Conservation (phyloP, 1,139 yeast genomes). For the Kurtzmaniella natalensis region DNA sequence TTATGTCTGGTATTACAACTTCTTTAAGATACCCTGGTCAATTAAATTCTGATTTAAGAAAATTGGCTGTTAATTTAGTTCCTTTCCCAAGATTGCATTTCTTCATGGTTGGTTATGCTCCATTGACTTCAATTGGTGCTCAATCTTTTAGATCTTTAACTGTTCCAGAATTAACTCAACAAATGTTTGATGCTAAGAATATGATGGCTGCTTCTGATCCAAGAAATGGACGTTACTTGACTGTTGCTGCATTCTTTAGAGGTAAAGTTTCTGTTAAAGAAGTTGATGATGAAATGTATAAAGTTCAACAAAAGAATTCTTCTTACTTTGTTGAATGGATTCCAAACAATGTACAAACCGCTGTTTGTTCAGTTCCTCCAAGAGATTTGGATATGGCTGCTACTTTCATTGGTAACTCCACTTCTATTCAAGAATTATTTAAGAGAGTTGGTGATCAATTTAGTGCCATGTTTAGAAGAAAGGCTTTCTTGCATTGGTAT, state of each 20-base stretch:
- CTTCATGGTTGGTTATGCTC: slow-evolving; percentile 94
- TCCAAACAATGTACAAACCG: slow-evolving; percentile 93
- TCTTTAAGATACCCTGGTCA: slow-evolving; percentile 93
- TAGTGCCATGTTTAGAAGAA: slow-evolving; percentile 87
- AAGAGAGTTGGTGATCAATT: slow-evolving; percentile 88
- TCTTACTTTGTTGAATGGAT: slow-evolving; percentile 92
- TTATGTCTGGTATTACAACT: slow-evolving; percentile 89
- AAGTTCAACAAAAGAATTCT: slow-evolving; percentile 77
- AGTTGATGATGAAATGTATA: slow-evolving; percentile 89
- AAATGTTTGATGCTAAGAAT: slow-evolving; percentile 85
- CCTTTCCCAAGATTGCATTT: slow-evolving; percentile 95
- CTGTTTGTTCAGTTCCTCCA: slow-evolving; percentile 89
- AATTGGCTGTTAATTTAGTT: slow-evolving; percentile 86
- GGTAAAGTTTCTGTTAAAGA: slow-evolving; percentile 90
- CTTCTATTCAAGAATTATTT: slow-evolving; percentile 87
- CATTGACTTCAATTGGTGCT: slow-evolving; percentile 75
- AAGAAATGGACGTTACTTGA: slow-evolving; percentile 81
- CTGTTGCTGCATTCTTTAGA: slow-evolving; percentile 93
- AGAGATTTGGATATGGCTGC: slow-evolving; percentile 84
- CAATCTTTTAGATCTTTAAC: slow-evolving; percentile 79
- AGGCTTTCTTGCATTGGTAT: slow-evolving; percentile 95
- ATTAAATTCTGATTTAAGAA: slow-evolving; percentile 85
- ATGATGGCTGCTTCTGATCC: slow-evolving; percentile 98
- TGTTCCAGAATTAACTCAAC: slow-evolving; percentile 90
- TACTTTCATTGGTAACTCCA: slow-evolving; percentile 87